phyloP scores from a whole-genome alignment of 2,329 filamentous ascomycete genomes.

The Colletotrichum lini region DNA sequence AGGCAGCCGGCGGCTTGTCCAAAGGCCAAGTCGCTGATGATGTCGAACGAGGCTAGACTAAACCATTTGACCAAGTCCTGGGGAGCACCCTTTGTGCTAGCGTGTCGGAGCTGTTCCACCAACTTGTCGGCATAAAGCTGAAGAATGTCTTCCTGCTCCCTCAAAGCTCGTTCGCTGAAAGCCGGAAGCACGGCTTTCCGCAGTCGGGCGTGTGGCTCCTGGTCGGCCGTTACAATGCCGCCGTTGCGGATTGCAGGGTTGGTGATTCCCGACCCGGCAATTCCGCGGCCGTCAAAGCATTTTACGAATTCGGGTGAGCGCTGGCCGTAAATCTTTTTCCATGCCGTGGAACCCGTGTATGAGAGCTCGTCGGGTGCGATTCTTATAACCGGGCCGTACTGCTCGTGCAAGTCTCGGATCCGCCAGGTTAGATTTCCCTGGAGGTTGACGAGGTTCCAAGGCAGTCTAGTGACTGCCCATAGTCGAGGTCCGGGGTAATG shows the following conservation, averaged over 20 bases:
- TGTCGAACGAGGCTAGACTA: conserved; percentile 57
- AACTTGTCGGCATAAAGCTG: conserved; percentile 33
- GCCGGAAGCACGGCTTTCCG: conserved; percentile 30
- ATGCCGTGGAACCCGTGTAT: conserved; percentile 34
- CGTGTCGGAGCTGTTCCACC: conserved; percentile 21
- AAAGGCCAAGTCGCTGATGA: conserved; percentile 63
- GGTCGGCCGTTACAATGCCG: conserved; percentile 34
- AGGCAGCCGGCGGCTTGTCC: conserved; percentile 60
- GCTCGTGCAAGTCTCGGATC: conserved; percentile 57
- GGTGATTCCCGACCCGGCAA: conserved; percentile 16
- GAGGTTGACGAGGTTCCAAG: conserved; percentile 59
- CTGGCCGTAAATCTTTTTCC: conserved; percentile 41
- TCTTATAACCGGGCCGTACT: conserved; percentile 51
- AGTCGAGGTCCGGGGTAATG: conserved; percentile 80
- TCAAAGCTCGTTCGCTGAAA: conserved; percentile 26
- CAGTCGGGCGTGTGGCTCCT: conserved; percentile 36
- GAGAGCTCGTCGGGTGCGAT: conserved; percentile 49
- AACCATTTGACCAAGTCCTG: conserved; percentile 52
- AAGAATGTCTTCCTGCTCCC: conserved; percentile 36
- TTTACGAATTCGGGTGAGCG: conserved; percentile 35
- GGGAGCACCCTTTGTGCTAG: conserved; percentile 19
- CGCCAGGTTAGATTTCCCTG: conserved; percentile 56
- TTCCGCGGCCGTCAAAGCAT: conserved; percentile 29
- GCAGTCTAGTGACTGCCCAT: conserved; percentile 64
- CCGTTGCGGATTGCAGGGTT: conserved; percentile 16